Evolutionary conservation across 2,329 filamentous ascomycete species (phyloP), one percentile per base, ranked within the genome.

Genomic region (Pseudogymnoascus sp.): DNA sequence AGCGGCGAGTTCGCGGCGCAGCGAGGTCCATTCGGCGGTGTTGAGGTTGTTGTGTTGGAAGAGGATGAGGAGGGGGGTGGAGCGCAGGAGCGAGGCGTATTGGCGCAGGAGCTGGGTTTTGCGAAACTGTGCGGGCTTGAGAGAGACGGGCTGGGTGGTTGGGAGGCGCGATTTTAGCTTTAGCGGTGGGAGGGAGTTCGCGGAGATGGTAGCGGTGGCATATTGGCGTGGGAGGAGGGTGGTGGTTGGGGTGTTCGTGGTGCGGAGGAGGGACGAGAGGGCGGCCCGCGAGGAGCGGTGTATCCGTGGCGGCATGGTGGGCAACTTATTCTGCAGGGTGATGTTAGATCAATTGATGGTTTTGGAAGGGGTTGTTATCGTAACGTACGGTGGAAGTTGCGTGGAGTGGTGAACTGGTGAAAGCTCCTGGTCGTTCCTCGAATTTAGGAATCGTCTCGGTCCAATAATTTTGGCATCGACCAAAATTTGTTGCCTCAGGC

Each of bases 41-140:
- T 84, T 85, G 64, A 91, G 78, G 71, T 90, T 90, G 77, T 88
- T 89, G 79, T 90, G 87, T 73, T 90, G 87, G 76, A 90, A 88
- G 66, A 90, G 76, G 60, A 90, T 79, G 72, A 90, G 83, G 38
- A 90, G 76, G 33, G 87, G 87, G 19, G 86, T 84, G n/a, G 86
- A 88, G 64, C 84, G 85, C 62, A 91, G 81, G 61, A 90, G 78
- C 47, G 88, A 90, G 64, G 88, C 83, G 76, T 91, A 91, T 75
- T 88, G 84, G 37, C 88, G 82, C 68, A 89, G 84, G 19, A 97
- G 82, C 77, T 99, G 95, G 14, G 92, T 88, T 78, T 97, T 96
- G 74, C 93, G 89, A 71, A 88, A 88, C 73, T 96, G 89, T 56
- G 93, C 85, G 19, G 87, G 89, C 73, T 93, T 90, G 74, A 96